Conservation (phyloP, 1,284 basidiomycete species). For the Coniferiporia sulphurascens region DNA sequence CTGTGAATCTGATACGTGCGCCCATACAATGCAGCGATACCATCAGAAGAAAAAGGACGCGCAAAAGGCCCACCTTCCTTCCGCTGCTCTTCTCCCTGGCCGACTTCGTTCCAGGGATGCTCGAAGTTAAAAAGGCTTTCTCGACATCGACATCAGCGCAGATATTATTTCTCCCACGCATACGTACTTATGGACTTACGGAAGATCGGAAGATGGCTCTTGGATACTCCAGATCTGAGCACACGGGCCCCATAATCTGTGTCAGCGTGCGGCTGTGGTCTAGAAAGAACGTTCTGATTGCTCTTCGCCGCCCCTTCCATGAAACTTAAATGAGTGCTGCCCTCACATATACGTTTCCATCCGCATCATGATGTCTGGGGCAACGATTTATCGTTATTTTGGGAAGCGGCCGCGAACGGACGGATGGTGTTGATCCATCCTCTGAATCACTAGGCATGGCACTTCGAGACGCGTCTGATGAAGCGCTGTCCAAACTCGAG, state of each 20-base stretch:
- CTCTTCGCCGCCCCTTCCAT: neutral
- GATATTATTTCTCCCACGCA: conserved; percentile 3
- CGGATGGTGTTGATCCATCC: neutral
- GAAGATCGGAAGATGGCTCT: neutral
- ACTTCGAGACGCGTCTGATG: neutral
- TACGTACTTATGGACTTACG: neutral
- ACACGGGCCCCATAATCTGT: conserved; percentile 7
- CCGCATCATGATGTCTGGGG: conserved; percentile 1
- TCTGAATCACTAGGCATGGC: neutral
- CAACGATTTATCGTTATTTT: neutral
- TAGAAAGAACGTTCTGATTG: conserved; percentile 2
- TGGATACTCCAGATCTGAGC: neutral
- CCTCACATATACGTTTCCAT: neutral
- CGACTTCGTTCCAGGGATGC: conserved; percentile 9
- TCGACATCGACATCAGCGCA: neutral
- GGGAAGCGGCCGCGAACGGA: neutral
- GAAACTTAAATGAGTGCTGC: neutral
- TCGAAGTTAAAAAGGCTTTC: conserved; percentile 18
- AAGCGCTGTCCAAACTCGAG: neutral
- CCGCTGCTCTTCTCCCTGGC: neutral
- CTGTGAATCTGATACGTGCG: neutral
- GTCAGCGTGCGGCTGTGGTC: neutral
- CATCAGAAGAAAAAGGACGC: neutral
- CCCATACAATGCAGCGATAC: neutral
- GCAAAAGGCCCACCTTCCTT: neutral